Conservation (phyloP, 495 filamentous ascomycete genomes). For the Bombardia bombarda region DNA sequence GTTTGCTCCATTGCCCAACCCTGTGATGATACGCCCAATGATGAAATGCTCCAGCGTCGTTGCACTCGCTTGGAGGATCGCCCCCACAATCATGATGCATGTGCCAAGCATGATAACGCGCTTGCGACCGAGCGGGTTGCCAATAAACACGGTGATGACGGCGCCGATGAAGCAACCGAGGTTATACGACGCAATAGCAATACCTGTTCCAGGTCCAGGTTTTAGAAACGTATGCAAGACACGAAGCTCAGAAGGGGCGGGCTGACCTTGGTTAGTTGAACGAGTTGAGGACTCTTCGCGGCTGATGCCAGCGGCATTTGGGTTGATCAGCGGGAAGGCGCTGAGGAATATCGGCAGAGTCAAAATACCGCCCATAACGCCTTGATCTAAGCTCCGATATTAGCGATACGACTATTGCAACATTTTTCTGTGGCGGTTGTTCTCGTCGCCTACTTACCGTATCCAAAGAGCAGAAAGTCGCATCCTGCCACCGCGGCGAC, state of each 20-base stretch:
- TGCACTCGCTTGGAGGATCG: constrained; percentile 54
- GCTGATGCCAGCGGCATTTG: constrained; percentile 23
- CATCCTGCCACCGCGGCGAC: constrained; percentile 62
- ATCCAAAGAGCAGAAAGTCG: constrained; percentile 53
- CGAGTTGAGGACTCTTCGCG: constrained; percentile 28
- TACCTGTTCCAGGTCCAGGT: too few species aligned
- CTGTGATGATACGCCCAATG: constrained; percentile 55
- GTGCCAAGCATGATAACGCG: constrained; percentile 64
- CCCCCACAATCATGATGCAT: constrained; percentile 63
- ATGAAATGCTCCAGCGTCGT: constrained; percentile 55
- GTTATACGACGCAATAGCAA: constrained; percentile 43
- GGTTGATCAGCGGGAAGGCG: constrained; percentile 50
- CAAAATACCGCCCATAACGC: constrained; percentile 53
- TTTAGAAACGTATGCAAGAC: too few species aligned
- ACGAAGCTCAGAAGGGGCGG: neutral
- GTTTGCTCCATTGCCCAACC: constrained; percentile 53
- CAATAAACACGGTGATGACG: constrained; percentile 60
- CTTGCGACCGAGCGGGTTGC: constrained; percentile 62
- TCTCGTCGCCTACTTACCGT: constrained; percentile 20
- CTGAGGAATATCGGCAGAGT: constrained; percentile 46
- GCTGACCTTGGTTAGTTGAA: constrained; percentile 46
- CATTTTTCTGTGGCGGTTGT: neutral
- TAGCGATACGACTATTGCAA: neutral
- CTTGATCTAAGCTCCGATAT: constrained; percentile 30
- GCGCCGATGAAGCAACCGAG: constrained; percentile 71